Percentiles rank a stretch among this genome's conserved stretches.
Evolutionary conservation across 108 stramenopile genomes (phyloP).

Genomic region (Ochromonas danica): DNA sequence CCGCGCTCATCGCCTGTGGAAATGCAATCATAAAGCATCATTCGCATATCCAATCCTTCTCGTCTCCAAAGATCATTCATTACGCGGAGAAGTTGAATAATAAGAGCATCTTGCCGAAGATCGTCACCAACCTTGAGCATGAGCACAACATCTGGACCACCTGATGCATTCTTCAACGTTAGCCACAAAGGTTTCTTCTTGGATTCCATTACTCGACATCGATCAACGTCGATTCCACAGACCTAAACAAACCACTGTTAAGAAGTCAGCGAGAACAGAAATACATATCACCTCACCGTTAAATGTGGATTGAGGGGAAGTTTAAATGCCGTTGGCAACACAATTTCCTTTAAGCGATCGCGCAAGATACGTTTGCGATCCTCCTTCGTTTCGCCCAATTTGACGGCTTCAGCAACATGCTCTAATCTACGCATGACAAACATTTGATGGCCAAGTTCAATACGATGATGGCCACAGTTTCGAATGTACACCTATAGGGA

Average conservation of each 20-base stretch:
- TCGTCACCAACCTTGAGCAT: constrained; percentile 65
- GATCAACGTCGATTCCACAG: constrained; percentile 39
- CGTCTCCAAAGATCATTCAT: constrained; percentile 62
- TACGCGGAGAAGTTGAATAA: constrained; percentile 58
- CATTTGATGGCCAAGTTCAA: constrained; percentile 49
- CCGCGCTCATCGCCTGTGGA: constrained; percentile 51
- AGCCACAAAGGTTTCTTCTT: constrained; percentile 57
- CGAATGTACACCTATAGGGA: constrained; percentile 44
- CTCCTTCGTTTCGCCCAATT: background rate
- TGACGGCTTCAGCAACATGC: constrained; percentile 33
- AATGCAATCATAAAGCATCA: constrained; percentile 55
- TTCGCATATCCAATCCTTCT: constrained; percentile 50
- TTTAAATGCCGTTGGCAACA: constrained; percentile 47
- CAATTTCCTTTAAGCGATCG: constrained; percentile 18
- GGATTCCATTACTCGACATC: constrained; percentile 51
- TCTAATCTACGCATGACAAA: constrained; percentile 45
- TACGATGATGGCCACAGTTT: constrained; percentile 41
- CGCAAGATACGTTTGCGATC: constrained; percentile 17
- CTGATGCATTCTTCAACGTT: constrained; percentile 42
- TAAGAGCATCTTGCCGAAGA: constrained; percentile 65
- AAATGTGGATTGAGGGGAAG: constrained; percentile 42
- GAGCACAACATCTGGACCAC: constrained; percentile 34
- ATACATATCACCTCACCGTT: background rate
- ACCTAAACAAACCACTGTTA: background rate
- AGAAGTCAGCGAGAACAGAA: background rate